Conservation (phyloP, 2,329 filamentous ascomycete species). For the Fusarium albosuccineum region DNA sequence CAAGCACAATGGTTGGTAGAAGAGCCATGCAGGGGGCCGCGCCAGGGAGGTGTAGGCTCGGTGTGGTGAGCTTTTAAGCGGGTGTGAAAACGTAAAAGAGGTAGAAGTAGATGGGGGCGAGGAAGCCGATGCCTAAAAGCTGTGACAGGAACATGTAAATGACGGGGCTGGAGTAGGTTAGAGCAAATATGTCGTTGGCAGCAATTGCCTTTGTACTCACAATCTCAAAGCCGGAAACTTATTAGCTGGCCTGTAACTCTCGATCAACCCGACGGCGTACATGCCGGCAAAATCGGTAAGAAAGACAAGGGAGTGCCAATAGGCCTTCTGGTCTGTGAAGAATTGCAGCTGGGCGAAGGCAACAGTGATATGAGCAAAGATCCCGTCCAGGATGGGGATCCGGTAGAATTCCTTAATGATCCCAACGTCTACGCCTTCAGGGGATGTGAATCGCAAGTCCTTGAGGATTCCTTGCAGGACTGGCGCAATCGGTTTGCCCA, state of each 20-base stretch:
- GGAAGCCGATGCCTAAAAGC: conserved; percentile 38
- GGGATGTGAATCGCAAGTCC: conserved; percentile 8
- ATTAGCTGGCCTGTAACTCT: conserved; percentile 39
- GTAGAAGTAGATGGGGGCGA: conserved; percentile 44
- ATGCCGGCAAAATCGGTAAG: conserved; percentile 46
- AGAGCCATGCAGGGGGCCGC: conserved; percentile 26
- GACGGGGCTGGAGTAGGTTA: conserved; percentile 33
- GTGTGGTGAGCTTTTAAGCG: conserved; percentile 21
- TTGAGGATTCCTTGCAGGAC: conserved; percentile 20
- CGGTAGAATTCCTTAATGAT: conserved; percentile 40
- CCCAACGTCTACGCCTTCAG: conserved; percentile 14
- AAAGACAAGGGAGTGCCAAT: conserved; percentile 48
- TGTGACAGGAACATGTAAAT: conserved; percentile 40
- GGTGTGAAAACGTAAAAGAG: conserved; percentile 38
- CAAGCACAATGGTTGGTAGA: conserved; percentile 32
- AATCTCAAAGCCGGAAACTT: conserved; percentile 34
- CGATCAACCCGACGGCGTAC: conserved; percentile 45
- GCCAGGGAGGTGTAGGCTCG: conserved; percentile 21
- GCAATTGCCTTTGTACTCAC: conserved; percentile 25
- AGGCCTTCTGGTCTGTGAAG: conserved; percentile 32
- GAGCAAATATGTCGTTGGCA: background rate
- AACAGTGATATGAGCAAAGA: conserved; percentile 33
- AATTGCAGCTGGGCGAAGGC: conserved; percentile 45
- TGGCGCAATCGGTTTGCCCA: conserved; percentile 36
- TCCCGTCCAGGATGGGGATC: conserved; percentile 35